Percentiles rank a stretch among this genome's conserved stretches.
phyloP scores from a whole-genome alignment of 179 eudicot species.

The Pouteria campechiana region DNA sequence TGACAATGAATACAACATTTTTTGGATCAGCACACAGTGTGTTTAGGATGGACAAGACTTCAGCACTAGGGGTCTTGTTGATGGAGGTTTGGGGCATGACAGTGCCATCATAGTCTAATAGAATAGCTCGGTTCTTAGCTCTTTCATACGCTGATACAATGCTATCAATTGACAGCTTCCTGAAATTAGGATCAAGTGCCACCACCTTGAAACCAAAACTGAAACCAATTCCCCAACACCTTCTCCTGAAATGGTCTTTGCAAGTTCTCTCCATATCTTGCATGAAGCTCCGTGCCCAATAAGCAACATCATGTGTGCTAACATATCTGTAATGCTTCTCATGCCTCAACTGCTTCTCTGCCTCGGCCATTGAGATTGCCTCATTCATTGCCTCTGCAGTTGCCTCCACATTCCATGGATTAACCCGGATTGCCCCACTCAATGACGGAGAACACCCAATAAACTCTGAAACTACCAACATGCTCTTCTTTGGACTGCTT shows the following conservation, averaged over 20 bases:
- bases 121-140: conserved; percentile 20
- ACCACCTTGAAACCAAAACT: conserved; percentile 21
- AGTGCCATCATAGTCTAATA: conserved; percentile 36
- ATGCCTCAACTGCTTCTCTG: conserved; percentile 22
- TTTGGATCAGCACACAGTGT: conserved; percentile 14
- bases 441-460: conserved; percentile 34
- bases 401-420: conserved; percentile 31
- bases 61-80: conserved; percentile 11
- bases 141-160: conserved; percentile 17
- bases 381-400: conserved; percentile 25
- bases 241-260: conserved; percentile 17
- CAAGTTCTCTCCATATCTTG: conserved; percentile 30
- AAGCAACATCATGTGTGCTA: conserved; percentile 30
- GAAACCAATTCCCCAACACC: conserved; percentile 30
- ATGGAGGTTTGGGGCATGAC: conserved; percentile 20
- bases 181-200: conserved; percentile 24
- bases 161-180: conserved; percentile 20
- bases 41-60: conserved; percentile 10
- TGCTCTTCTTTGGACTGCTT: conserved; percentile 17
- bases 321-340: conserved; percentile 22
- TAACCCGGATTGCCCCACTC: conserved; percentile 33
- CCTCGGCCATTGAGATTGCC: conserved; percentile 22
- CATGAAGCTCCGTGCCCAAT: conserved; percentile 29
- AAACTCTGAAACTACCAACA: conserved; percentile 24
- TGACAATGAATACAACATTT: conserved; percentile 18